Percentiles rank a stretch among this genome's conserved stretches.
phyloP scores from a whole-genome alignment of 257 asterid species.

The Salvia splendens region DNA sequence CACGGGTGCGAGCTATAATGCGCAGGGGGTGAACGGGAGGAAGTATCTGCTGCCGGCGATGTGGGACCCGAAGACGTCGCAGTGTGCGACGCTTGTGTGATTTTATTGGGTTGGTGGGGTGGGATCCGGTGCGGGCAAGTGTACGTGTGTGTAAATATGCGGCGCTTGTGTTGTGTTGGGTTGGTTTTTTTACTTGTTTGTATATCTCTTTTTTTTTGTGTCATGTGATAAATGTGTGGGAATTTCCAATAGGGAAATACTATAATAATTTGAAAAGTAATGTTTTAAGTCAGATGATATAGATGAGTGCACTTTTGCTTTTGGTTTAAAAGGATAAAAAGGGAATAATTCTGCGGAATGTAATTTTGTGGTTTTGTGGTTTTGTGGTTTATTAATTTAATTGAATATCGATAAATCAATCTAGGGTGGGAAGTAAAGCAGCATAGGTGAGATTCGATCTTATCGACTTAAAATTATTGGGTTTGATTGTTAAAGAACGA shows the following conservation, averaged over 20 bases:
- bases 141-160: conserved; percentile 44
- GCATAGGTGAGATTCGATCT: neutral
- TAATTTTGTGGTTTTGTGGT: neutral
- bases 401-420: neutral
- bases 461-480: neutral
- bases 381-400: neutral
- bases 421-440: neutral
- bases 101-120: neutral
- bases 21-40: conserved; percentile 65
- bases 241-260: neutral
- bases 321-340: neutral
- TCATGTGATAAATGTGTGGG: conserved; percentile 31
- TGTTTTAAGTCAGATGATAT: neutral
- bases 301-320: neutral
- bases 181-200: conserved; percentile 1
- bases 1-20: conserved; percentile 70
- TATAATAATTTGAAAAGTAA: conserved; percentile 12
- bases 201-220: conserved; percentile 20
- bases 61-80: conserved; percentile 74
- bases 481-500: too few relatives aligned
- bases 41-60: conserved; percentile 70
- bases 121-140: conserved; percentile 25
- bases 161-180: neutral
- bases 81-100: conserved; percentile 66
- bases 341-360: neutral